Base-by-base conservation (phyloP, 31 red algal species). In the Odonthalia washingtoniensis region DNA sequence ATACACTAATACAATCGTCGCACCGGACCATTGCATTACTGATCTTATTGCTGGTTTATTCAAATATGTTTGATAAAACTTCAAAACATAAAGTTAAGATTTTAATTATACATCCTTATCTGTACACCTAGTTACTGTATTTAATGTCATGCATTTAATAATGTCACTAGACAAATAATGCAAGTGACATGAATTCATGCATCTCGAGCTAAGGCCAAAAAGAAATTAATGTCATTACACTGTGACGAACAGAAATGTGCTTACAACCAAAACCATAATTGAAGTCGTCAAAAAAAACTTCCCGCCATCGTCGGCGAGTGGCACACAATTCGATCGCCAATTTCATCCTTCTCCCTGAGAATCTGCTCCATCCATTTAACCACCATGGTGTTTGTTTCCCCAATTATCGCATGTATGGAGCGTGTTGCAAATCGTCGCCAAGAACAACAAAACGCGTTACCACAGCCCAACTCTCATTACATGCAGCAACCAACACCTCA, bases 61-160 rank as follows among this genome's bases (percentile, higher is more conserved):
- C n/a, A n/a, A n/a, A n/a, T n/a, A n/a, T n/a, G n/a, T n/a, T n/a
- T n/a, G n/a, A n/a, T n/a, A n/a, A n/a, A n/a, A n/a, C n/a, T n/a
- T n/a, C n/a, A n/a, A n/a, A n/a, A n/a, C n/a, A n/a, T n/a, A n/a
- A n/a, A n/a, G n/a, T n/a, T n/a, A n/a, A n/a, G n/a, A n/a, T n/a
- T n/a, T n/a, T n/a, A n/a, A n/a, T n/a, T n/a, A n/a, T n/a, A n/a
- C n/a, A n/a, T n/a, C n/a, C n/a, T n/a, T n/a, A n/a, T n/a, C n/a
- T n/a, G n/a, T 57, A 57, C 49, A 57, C 49, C 49, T 21, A 57
- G 49, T 57, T 57, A 57, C 49, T 21, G 49, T 57, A 57, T 21
- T 57, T 57, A 57, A 57, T 57, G 49, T 57, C 49, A 57, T 57
- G 49, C 49, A 57, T 57, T 57, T 14, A 57, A 57, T 57, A 57